phyloP scores from a whole-genome alignment of 1,284 basidiomycete species.

The Vanrija sp. region DNA sequence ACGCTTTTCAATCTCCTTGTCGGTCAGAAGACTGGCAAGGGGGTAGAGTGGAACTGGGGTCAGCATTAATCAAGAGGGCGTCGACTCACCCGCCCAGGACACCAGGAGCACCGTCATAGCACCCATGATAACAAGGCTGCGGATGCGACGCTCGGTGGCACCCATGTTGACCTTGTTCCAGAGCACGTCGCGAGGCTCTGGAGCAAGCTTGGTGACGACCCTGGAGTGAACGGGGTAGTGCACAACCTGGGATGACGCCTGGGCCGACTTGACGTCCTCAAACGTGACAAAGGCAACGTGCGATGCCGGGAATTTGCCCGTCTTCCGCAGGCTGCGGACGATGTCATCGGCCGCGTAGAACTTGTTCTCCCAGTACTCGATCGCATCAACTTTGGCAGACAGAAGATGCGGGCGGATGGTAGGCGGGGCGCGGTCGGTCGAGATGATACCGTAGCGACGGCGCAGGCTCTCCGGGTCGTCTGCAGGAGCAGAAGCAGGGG shows the following conservation, averaged over 20 bases:
- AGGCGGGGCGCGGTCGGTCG: conserved; percentile 33
- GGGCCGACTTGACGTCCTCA: conserved; percentile 86
- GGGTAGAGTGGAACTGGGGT: conserved; percentile 68
- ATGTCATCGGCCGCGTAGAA: conserved; percentile 75
- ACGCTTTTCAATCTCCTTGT: conserved; percentile 83
- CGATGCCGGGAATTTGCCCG: conserved; percentile 66
- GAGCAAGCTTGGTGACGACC: conserved; percentile 69
- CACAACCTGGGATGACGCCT: conserved; percentile 84
- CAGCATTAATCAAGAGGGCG: neutral
- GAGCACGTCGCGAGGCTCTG: conserved; percentile 92
- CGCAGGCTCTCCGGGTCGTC: conserved; percentile 14
- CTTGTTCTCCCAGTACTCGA: conserved; percentile 73
- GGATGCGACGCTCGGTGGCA: conserved; percentile 56
- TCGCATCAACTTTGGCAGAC: conserved; percentile 66
- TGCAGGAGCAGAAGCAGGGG: neutral
- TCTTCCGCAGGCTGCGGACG: conserved; percentile 49
- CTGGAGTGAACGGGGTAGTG: conserved; percentile 68
- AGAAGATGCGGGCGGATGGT: conserved; percentile 34
- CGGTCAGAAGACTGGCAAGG: conserved; percentile 79
- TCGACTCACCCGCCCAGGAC: conserved; percentile 62
- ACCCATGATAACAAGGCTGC: conserved; percentile 65
- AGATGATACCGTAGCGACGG: conserved; percentile 22
- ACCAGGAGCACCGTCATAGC: conserved; percentile 68
- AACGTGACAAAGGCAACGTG: conserved; percentile 94
- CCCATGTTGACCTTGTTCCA: conserved; percentile 83